A percentile compares a stretch with the other conserved stretches of the same genome.
These are phyloP conservation scores for Penicillium sp. DNA, from an alignment of 2,329 filamentous ascomycete genomes.

Conservation along the genomic window DNA sequence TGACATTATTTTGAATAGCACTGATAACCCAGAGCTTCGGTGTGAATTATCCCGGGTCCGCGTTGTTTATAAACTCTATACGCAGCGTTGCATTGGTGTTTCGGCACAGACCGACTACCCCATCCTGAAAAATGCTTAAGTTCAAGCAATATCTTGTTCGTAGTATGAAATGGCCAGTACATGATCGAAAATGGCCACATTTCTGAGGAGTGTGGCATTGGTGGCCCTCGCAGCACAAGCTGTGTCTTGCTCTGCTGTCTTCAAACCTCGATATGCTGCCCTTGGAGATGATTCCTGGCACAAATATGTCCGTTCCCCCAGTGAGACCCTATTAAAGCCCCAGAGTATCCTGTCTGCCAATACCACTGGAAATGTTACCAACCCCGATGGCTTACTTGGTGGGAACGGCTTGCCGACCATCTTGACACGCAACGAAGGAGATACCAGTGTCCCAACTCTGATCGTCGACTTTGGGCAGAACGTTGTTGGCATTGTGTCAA, in stretches of 20 bases:
- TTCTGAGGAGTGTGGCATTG: background rate
- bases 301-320: conserved; percentile 8
- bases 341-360: background rate
- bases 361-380: conserved; percentile 3
- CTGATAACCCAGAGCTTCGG: background rate
- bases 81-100: conserved; percentile 5
- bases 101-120: conserved; percentile 1
- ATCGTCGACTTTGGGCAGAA: conserved; percentile 18
- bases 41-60: conserved; percentile 5
- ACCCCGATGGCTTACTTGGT: conserved; percentile 2
- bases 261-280: background rate
- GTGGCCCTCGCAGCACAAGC: background rate
- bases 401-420: background rate
- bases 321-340: conserved; percentile 1
- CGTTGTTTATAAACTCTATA: conserved; percentile 2
- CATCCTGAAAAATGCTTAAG: background rate
- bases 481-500: conserved; percentile 14
- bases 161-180: background rate
- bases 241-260: background rate
- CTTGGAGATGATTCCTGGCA: conserved; percentile 4
- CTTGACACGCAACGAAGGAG: conserved; percentile 1
- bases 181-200: background rate
- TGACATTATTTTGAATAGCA: background rate
- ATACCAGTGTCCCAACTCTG: conserved; percentile 5
- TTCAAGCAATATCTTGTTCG: background rate